Evolutionary conservation across 2,329 filamentous ascomycete genomes (phyloP).

Genomic region (Trichoderma polysporum): DNA sequence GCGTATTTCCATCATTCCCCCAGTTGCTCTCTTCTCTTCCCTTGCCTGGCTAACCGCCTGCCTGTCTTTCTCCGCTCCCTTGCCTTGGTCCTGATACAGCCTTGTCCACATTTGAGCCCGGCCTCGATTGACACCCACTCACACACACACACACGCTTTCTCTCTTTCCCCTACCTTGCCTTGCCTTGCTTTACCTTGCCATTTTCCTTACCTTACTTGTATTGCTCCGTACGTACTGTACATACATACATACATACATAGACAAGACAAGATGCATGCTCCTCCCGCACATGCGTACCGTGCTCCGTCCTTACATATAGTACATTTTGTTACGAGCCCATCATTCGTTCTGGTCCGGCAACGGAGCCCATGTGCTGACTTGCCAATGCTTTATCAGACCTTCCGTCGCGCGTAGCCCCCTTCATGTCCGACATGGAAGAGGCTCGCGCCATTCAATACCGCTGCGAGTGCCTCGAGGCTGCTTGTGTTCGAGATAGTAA

Average conservation of each 20-base stretch:
- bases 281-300: neutral
- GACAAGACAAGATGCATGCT: neutral
- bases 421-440: constrained; percentile 57
- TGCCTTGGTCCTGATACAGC: constrained; percentile 18
- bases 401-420: constrained; percentile 36
- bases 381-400: constrained; percentile 27
- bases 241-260: neutral
- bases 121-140: constrained; percentile 12
- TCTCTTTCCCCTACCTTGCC: neutral
- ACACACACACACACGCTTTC: neutral
- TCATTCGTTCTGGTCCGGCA: constrained; percentile 11
- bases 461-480: constrained; percentile 58
- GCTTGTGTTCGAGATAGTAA: constrained; percentile 45
- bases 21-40: neutral
- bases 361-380: constrained; percentile 20
- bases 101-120: constrained; percentile 18
- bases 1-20: constrained; percentile 8
- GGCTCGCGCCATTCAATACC: constrained; percentile 56
- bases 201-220: neutral
- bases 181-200: constrained; percentile 9
- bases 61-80: constrained; percentile 1
- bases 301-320: neutral
- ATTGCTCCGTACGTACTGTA: neutral
- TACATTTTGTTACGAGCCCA: neutral
- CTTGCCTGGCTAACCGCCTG: neutral